Evolutionary conservation across 352 stramenopile genomes (phyloP).

Genomic region (Peronospora tabacina): DNA sequence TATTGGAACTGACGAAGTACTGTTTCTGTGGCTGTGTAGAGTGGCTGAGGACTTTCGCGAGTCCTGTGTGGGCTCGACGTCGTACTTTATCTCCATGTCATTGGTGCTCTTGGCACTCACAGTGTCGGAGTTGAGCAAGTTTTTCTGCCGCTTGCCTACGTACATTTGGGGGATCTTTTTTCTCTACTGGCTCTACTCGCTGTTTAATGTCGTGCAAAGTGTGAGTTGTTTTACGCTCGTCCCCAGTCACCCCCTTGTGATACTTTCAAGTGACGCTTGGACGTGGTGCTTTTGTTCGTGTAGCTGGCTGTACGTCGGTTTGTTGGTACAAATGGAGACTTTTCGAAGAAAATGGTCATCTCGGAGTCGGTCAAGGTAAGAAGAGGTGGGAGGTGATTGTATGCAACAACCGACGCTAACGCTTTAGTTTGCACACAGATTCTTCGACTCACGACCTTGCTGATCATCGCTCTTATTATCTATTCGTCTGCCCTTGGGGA

Average conservation of each 20-base stretch:
- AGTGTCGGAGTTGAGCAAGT: slow-evolving; percentile 46
- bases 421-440: slow-evolving; percentile 31
- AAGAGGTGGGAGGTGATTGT: not conserved
- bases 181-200: slow-evolving; percentile 82
- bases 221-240: slow-evolving; percentile 27
- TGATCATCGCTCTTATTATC: slow-evolving; percentile 81
- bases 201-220: slow-evolving; percentile 85
- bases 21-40: slow-evolving; percentile 24
- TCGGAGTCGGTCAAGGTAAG: slow-evolving; percentile 81
- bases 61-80: slow-evolving; percentile 69
- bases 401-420: not conserved
- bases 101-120: slow-evolving; percentile 57
- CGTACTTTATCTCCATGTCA: slow-evolving; percentile 77
- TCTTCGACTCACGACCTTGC: slow-evolving; percentile 58
- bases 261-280: not conserved
- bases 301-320: slow-evolving; percentile 72
- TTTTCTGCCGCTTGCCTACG: slow-evolving; percentile 65
- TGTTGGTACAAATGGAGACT: slow-evolving; percentile 69
- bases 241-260: no score
- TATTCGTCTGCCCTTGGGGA: slow-evolving; percentile 72
- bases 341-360: slow-evolving; percentile 85
- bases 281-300: slow-evolving; percentile 7
- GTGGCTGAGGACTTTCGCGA: slow-evolving; percentile 75
- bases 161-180: slow-evolving; percentile 89
- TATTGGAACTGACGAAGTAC: not conserved